Evolutionary conservation across 2,329 filamentous ascomycete genomes (phyloP).

Genomic region (Fusarium bactridioides): DNA sequence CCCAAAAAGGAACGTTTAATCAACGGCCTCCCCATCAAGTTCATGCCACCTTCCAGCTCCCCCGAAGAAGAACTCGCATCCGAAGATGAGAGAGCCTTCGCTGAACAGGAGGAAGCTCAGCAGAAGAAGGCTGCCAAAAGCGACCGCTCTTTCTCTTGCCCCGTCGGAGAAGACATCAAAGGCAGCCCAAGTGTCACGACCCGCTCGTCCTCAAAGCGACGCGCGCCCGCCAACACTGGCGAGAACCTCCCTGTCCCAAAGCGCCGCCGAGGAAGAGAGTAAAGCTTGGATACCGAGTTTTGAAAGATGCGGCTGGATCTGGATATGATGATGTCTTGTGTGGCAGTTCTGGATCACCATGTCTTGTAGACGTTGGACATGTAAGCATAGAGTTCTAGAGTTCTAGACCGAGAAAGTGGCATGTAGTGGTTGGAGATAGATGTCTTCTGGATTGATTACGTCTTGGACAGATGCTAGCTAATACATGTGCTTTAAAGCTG

Average conservation of each 20-base stretch:
- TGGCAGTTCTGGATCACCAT: background rate
- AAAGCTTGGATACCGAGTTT: background rate
- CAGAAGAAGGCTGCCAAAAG: fast-evolving
- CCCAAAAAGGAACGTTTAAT: no score
- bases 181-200: background rate
- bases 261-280: background rate
- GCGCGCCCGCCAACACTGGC: background rate
- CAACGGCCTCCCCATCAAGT: no score
- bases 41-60: no score
- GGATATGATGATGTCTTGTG: background rate
- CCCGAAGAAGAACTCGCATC: no score
- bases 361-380: background rate
- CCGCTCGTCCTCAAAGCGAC: fast-evolving
- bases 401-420: fast-evolving
- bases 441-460: background rate
- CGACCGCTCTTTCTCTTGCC: fast-evolving
- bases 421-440: background rate
- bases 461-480: background rate
- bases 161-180: no score
- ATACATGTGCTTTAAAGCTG: background rate
- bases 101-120: fast-evolving
- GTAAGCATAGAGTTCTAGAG: background rate
- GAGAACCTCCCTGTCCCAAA: background rate
- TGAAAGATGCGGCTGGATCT: background rate
- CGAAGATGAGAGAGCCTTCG: no score